Percentiles rank a stretch among this genome's conserved stretches.
Conservation (phyloP, 108 stramenopile genomes). For the Hondaea fermentalgiana region DNA sequence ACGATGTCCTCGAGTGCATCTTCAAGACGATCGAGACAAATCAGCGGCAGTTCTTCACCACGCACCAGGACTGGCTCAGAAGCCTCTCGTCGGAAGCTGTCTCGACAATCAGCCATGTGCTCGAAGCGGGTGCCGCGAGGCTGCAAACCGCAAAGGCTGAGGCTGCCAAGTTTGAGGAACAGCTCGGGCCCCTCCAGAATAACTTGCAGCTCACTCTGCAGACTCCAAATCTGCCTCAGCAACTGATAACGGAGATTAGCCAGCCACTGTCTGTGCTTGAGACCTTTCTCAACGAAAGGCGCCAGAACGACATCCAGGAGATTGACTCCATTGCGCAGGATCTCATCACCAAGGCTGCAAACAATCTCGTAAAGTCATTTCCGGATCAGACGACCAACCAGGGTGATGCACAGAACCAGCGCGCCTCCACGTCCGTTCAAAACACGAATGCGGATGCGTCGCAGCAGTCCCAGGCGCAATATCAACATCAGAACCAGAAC, state of each 20-base stretch:
- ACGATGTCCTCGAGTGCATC: neutral
- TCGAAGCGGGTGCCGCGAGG: neutral
- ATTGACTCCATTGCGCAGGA: neutral
- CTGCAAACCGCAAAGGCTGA: neutral
- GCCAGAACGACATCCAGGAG: neutral
- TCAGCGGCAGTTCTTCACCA: neutral
- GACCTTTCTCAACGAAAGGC: neutral
- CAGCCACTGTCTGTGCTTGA: neutral
- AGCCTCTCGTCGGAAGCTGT: neutral
- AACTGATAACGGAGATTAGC: neutral
- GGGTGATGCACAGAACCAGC: neutral
- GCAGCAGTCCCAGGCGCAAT: neutral
- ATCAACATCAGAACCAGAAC: neutral
- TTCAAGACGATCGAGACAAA: neutral
- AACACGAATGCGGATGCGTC: neutral
- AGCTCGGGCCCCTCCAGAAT: neutral
- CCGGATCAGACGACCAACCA: neutral
- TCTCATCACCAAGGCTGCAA: neutral
- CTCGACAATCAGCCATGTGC: neutral
- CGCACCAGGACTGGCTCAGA: neutral
- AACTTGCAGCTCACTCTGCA: neutral
- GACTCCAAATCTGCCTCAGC: neutral
- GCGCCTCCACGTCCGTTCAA: neutral
- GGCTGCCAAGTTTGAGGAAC: neutral
- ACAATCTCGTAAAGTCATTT: neutral